Base-by-base conservation (phyloP, 768 basidiomycete genomes). In the Tephrocybe sp. region DNA sequence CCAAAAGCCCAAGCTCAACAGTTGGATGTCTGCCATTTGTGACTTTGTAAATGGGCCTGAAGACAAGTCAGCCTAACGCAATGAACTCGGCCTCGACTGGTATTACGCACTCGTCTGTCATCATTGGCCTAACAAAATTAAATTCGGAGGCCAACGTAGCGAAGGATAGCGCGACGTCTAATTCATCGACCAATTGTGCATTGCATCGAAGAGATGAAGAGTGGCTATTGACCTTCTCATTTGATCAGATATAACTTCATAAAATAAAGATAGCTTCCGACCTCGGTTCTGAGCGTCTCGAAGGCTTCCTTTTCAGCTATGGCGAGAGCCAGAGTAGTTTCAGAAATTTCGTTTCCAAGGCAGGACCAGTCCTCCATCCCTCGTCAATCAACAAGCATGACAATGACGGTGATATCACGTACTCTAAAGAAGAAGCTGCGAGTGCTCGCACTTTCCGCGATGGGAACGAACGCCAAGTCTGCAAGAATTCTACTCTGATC, bases 1-100 rank as follows among this genome's bases (percentile, higher is more conserved):
- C 75, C 35, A 93, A 70, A 4, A 98, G 76, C 12, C 92, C 92
- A 5, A 92, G 76, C 70, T 98, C 96, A 9, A 98, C 95, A 1
- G 92, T 87, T 0, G 94, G 93, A 71, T 98, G 95, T 21, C 95
- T 84, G 15, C 93, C 95, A 57, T 90, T 83, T 8, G 71, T 69
- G 25, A 97, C 84, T 9, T 84, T 66, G 58, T 89, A 88, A 0
- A 77, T 74, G 45, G 72, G 68, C 16, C 84, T 85, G 37, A 32
- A 51, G 53, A 32, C 27, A 28, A 41, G 26, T 42, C 11, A 52
- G 44, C 3, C 9, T 9, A 31, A 37, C 6, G 2, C 19, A n/a
- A n/a, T 34, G 22, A 31, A 40, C 28, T 42, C 26, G 32, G 31
- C 11, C 27, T 37, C 19, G 4, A 15, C 26, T 19, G 21, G 19